Conservation (phyloP, 345 rosid species). For the Salix suchowensis region DNA sequence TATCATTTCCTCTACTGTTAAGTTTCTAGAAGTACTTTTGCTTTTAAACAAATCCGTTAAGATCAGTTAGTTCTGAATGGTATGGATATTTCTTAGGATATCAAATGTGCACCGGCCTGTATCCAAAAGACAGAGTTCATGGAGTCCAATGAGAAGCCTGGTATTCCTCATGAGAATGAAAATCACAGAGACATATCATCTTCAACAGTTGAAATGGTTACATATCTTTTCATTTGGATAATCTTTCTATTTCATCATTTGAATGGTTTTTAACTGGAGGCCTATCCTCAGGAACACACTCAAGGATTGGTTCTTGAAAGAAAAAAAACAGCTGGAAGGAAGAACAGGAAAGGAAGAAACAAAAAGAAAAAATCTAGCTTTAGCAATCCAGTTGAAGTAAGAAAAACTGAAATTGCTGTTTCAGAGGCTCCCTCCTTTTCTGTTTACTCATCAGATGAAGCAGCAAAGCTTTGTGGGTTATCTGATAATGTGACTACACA, state of each 20-base stretch:
- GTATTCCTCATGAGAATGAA: constrained; percentile 28
- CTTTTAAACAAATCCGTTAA: not conserved
- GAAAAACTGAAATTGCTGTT: constrained; percentile 32
- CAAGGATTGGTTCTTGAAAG: constrained; percentile 45
- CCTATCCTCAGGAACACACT: constrained; percentile 62
- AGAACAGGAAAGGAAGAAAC: constrained; percentile 58
- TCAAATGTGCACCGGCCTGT: constrained; percentile 11
- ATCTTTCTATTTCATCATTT: constrained; percentile 22
- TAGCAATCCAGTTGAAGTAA: constrained; percentile 30
- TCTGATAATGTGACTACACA: constrained; percentile 27
- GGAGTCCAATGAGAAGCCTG: constrained; percentile 40
- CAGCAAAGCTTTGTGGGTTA: constrained; percentile 16
- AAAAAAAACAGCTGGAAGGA: constrained; percentile 46
- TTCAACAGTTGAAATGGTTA: constrained; percentile 37
- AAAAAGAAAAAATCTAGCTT: constrained; percentile 42
- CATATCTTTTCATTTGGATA: constrained; percentile 25
- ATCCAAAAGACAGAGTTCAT: constrained; percentile 24
- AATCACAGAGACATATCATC: constrained; percentile 28
- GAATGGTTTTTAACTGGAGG: constrained; percentile 39
- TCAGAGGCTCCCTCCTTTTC: constrained; percentile 27
- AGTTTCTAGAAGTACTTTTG: constrained; percentile 1
- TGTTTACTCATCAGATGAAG: constrained; percentile 27
- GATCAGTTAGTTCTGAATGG: constrained; percentile 9
- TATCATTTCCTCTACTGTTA: constrained; percentile 23
- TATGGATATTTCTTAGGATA: constrained; percentile 36